Evolutionary conservation across 768 basidiomycete species (phyloP), one percentile per base, ranked within the genome.

Genomic region (Aureoboletus auriporus): DNA sequence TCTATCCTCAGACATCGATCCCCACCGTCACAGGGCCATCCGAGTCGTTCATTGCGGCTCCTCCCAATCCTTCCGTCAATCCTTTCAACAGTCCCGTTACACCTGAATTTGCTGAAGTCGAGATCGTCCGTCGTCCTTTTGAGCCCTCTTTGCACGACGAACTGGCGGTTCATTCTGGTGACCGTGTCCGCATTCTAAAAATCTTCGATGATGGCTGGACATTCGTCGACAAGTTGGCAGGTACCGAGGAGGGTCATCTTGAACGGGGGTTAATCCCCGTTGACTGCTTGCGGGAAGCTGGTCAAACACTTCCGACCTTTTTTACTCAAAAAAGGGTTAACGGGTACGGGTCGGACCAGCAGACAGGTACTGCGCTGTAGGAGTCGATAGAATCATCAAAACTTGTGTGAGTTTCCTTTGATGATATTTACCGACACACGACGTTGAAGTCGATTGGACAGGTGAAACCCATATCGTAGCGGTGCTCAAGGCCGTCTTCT

Each of bases 191-290:
- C 57, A 64, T 88, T 28, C 6, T 83, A 10, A 66, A 70, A 42
- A 56, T 77, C 20, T 89, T 80, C 58, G 80, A 84, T 49, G 86
- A 88, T 55, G 86, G 85, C 1, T 89, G 86, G 86, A 78, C 78
- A 6, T 64, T 77, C 52, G 78, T 84, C 33, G 76, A 84, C 68
- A 78, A 72, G 50, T 44, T 75, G 9, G 51, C 50, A 2, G 13
- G 39, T 7, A 34, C 41, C 2, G 36, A 16, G 7, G 17, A 17
- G 13, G 44, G 26, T 10, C 27, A 29, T 50, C 50, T 36, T 23
- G 60, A 58, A 4, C 64, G 64, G 34, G 86, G 85, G 0, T 60
- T 87, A 44, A 83, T 88, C 39, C 86, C 86, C 6, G 68, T 86
- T n/a, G 82, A 85, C 55, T 87, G 84, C 61, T 70, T 87, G 61